A percentile compares a stretch with the other conserved stretches of the same genome.
These are phyloP conservation scores for Chenopodium suecicum DNA, from an alignment of 148 eudicot genomes.

Conservation along the genomic window DNA sequence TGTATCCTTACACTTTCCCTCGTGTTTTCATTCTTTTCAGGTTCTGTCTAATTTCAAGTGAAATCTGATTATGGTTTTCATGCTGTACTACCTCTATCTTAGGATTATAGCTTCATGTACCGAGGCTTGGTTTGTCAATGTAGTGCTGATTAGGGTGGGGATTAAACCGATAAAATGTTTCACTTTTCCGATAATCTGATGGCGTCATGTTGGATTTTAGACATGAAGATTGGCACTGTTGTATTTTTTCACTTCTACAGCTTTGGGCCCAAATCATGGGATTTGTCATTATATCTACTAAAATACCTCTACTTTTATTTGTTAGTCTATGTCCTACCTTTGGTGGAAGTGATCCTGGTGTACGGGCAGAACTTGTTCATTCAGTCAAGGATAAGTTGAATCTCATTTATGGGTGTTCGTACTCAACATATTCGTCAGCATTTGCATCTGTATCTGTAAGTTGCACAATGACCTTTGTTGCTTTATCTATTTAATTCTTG, in stretches of 20 bases:
- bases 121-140: neutral
- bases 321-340: constrained; percentile 75
- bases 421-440: constrained; percentile 59
- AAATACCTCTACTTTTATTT: neutral
- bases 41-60: neutral
- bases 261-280: neutral
- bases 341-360: constrained; percentile 89
- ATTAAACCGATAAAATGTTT: neutral
- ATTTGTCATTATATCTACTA: neutral
- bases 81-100: neutral
- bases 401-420: constrained; percentile 75
- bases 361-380: constrained; percentile 73
- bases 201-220: neutral
- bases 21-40: neutral
- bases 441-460: constrained; percentile 85
- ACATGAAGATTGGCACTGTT: neutral
- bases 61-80: neutral
- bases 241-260: neutral
- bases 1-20: neutral
- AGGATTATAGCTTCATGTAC: neutral
- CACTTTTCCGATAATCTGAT: neutral
- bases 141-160: neutral
- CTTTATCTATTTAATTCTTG: neutral
- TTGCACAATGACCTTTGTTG: neutral
- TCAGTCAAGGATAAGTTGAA: constrained; percentile 73